These are phyloP conservation scores for Elsinoe australis DNA, from an alignment of 2,329 filamentous ascomycete genomes.

Conservation along the genomic window DNA sequence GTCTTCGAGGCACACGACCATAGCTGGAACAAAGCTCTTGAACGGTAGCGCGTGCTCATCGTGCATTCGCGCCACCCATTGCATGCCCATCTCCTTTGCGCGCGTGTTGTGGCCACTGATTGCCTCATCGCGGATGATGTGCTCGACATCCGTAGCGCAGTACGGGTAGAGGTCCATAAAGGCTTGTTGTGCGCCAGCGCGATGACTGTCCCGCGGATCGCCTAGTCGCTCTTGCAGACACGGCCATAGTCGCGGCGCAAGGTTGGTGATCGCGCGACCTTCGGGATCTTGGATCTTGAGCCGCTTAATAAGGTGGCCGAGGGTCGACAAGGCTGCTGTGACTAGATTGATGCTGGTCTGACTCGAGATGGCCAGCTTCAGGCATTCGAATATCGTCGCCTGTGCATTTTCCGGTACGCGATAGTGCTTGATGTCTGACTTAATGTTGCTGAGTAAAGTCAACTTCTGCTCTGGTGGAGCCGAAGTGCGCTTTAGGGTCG, in stretches of 20 bases:
- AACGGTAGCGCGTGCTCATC: constrained; percentile 72
- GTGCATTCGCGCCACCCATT: constrained; percentile 82
- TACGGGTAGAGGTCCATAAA: constrained; percentile 69
- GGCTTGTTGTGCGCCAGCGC: constrained; percentile 64
- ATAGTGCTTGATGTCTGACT: constrained; percentile 83
- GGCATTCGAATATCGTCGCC: constrained; percentile 69
- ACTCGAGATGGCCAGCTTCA: constrained; percentile 66
- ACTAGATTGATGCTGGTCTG: constrained; percentile 66
- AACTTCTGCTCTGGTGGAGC: constrained; percentile 62
- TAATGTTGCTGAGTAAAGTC: constrained; percentile 61
- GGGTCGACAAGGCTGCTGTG: constrained; percentile 76
- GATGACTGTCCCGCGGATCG: constrained; percentile 79
- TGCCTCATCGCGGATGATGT: constrained; percentile 67
- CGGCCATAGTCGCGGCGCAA: constrained; percentile 60
- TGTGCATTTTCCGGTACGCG: constrained; percentile 73
- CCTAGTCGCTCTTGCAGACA: constrained; percentile 77
- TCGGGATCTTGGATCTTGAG: constrained; percentile 78
- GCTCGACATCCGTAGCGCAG: constrained; percentile 66
- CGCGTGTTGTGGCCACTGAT: constrained; percentile 73
- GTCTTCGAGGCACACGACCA: constrained; percentile 85
- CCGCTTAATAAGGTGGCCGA: constrained; percentile 80
- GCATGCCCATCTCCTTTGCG: constrained; percentile 76
- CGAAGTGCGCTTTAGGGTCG: constrained; percentile 53
- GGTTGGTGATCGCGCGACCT: constrained; percentile 58
- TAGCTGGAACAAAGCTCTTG: constrained; percentile 68